Evolutionary conservation across 192 early-diverging fungal species (phyloP).

Genomic region (Podila epigama): DNA sequence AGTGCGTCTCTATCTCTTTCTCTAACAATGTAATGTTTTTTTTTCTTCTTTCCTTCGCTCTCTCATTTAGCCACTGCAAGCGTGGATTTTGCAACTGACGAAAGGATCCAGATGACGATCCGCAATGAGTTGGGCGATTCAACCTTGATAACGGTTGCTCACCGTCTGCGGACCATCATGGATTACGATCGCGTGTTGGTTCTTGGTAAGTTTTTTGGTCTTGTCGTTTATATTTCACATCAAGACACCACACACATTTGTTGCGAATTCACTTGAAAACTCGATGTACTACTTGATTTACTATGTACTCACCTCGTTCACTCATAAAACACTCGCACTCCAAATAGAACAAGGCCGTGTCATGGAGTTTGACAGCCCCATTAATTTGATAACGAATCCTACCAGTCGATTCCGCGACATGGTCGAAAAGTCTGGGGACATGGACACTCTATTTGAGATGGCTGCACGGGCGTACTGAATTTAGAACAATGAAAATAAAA

Average conservation of each 20-base stretch:
- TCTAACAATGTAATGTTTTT: background rate
- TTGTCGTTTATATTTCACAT: background rate
- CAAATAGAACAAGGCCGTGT: slow-evolving; percentile 72
- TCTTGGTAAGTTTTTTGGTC: slow-evolving; percentile 49
- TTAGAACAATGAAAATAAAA: too few species aligned
- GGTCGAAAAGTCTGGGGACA: slow-evolving; percentile 86
- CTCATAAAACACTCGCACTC: background rate
- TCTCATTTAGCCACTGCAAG: slow-evolving; percentile 67
- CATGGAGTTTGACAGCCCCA: slow-evolving; percentile 83
- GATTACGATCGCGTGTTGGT: slow-evolving; percentile 83
- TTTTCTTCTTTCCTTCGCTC: slow-evolving; percentile 1
- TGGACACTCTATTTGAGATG: slow-evolving; percentile 68
- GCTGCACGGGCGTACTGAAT: slow-evolving; percentile 42
- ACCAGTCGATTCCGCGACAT: slow-evolving; percentile 76
- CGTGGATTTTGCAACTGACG: slow-evolving; percentile 66
- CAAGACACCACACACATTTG: background rate
- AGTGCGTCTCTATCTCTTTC: background rate
- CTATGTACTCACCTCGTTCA: background rate
- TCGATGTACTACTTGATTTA: background rate
- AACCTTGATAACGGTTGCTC: slow-evolving; percentile 69
- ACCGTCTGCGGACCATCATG: slow-evolving; percentile 66
- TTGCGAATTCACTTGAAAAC: background rate
- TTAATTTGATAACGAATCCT: slow-evolving; percentile 66
- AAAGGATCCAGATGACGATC: slow-evolving; percentile 67
- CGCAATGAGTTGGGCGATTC: slow-evolving; percentile 60